Conservation (phyloP, 345 rosid species). For the Abelmoschus esculentus region DNA sequence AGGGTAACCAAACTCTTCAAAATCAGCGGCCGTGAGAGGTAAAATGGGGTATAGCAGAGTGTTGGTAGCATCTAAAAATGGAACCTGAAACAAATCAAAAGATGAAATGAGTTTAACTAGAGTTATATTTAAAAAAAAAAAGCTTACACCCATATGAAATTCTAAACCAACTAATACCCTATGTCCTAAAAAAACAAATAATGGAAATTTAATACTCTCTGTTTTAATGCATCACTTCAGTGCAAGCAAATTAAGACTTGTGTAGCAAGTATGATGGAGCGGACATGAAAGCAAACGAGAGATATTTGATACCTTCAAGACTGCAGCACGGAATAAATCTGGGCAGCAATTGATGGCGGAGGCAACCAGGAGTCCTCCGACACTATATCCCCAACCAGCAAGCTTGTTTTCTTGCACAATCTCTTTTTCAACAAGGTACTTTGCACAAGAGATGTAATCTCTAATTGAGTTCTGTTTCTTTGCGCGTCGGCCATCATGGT, state of each 20-base stretch:
- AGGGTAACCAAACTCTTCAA: conserved; percentile 90
- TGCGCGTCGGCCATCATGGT: conserved; percentile 56
- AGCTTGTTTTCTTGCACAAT: conserved; percentile 67
- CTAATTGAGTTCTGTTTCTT: conserved; percentile 65
- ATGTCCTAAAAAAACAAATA: neutral
- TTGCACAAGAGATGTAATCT: conserved; percentile 76
- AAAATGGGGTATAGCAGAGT: conserved; percentile 76
- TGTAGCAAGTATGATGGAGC: neutral
- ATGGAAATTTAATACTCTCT: neutral
- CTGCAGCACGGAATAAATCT: conserved; percentile 64
- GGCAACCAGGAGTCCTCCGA: conserved; percentile 90
- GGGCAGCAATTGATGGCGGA: conserved; percentile 74
- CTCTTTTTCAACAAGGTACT: conserved; percentile 53
- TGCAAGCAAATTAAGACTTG: neutral
- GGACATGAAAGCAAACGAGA: neutral
- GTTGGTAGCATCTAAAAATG: conserved; percentile 83
- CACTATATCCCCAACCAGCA: conserved; percentile 92
- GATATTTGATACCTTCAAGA: conserved; percentile 55
- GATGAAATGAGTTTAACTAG: neutral
- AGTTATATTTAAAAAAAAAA: neutral
- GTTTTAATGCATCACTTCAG: neutral
- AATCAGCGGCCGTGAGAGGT: conserved; percentile 69
- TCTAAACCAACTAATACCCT: neutral
- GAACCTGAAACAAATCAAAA: conserved; percentile 46
- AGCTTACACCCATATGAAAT: neutral